phyloP scores from a whole-genome alignment of 2,329 filamentous ascomycete genomes.

The Rugonectria rugulosa region DNA sequence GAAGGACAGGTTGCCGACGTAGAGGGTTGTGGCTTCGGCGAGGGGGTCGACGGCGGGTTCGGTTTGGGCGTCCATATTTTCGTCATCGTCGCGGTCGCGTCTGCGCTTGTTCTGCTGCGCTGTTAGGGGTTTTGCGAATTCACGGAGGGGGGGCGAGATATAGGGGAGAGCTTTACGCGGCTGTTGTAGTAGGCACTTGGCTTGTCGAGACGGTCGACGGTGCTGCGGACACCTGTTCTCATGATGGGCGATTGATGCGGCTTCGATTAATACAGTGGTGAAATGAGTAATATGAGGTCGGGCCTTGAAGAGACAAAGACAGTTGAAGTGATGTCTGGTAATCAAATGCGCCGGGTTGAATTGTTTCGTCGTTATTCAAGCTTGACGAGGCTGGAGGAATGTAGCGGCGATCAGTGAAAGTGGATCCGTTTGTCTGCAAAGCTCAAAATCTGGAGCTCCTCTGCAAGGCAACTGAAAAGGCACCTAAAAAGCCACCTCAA shows the following conservation, averaged over 20 bases:
- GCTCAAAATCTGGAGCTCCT: background rate
- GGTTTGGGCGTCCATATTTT: conserved; percentile 51
- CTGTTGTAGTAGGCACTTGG: conserved; percentile 92
- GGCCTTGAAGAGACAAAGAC: background rate
- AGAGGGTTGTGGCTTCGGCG: conserved; percentile 89
- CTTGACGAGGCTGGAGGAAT: conserved; percentile 13
- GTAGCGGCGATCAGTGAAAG: conserved; percentile 13
- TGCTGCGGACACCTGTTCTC: conserved; percentile 64
- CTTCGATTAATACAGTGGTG: background rate
- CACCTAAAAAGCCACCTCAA: too few species aligned
- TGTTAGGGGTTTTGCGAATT: conserved; percentile 12
- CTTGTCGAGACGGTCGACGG: conserved; percentile 90
- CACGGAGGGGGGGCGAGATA: background rate
- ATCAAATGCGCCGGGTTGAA: background rate
- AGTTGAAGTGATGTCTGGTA: background rate
- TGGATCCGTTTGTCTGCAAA: conserved; percentile 13
- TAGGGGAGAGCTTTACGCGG: conserved; percentile 66
- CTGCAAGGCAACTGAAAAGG: background rate
- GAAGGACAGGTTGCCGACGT: conserved; percentile 97
- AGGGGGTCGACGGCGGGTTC: conserved; percentile 73
- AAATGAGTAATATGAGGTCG: background rate
- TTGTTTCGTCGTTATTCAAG: background rate
- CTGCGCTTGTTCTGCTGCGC: conserved; percentile 73
- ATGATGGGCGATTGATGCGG: conserved; percentile 43
- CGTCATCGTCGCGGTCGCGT: conserved; percentile 66